These are phyloP conservation scores for Lasiodiplodia sp. DNA, from an alignment of 2,329 filamentous ascomycete genomes.

Conservation along the genomic window DNA sequence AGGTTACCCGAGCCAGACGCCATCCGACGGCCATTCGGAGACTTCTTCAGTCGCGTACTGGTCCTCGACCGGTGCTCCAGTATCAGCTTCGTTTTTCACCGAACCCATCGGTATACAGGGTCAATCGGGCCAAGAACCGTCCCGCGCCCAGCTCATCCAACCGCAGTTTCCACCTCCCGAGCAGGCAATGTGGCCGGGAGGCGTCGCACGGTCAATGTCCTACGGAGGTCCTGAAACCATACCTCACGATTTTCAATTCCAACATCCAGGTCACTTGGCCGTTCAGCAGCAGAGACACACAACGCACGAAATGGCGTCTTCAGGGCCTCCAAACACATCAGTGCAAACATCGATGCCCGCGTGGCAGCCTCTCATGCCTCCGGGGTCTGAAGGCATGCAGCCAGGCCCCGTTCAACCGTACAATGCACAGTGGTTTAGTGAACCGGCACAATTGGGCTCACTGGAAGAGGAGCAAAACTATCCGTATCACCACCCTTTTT, in stretches of 20 bases:
- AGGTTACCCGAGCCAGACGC: constrained; percentile 18
- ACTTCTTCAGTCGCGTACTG: constrained; percentile 28
- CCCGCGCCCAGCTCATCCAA: constrained; percentile 42
- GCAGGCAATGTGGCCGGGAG: constrained; percentile 40
- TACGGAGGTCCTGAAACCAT: constrained; percentile 49
- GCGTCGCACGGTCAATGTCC: constrained; percentile 47
- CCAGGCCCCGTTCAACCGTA: constrained; percentile 25
- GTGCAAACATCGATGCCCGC: constrained; percentile 9
- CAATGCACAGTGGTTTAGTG: constrained; percentile 21
- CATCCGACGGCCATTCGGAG: constrained; percentile 24
- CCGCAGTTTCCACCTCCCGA: constrained; percentile 45
- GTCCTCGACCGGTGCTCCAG: constrained; percentile 44
- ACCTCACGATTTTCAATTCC: constrained; percentile 40
- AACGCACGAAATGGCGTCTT: constrained; percentile 5
- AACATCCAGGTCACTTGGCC: constrained; percentile 10
- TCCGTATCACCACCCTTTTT: constrained; percentile 27
- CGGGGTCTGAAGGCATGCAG: constrained; percentile 10
- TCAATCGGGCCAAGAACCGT: constrained; percentile 46
- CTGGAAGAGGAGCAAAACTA: constrained; percentile 28
- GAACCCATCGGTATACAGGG: constrained; percentile 41
- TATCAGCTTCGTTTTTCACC: constrained; percentile 43
- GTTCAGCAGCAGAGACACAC: constrained; percentile 13
- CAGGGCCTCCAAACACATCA: background rate
- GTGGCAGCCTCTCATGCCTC: constrained; percentile 19
- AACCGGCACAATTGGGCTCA: constrained; percentile 8